phyloP scores from a whole-genome alignment of 257 asterid species.

The Nicotiana sylvestris region DNA sequence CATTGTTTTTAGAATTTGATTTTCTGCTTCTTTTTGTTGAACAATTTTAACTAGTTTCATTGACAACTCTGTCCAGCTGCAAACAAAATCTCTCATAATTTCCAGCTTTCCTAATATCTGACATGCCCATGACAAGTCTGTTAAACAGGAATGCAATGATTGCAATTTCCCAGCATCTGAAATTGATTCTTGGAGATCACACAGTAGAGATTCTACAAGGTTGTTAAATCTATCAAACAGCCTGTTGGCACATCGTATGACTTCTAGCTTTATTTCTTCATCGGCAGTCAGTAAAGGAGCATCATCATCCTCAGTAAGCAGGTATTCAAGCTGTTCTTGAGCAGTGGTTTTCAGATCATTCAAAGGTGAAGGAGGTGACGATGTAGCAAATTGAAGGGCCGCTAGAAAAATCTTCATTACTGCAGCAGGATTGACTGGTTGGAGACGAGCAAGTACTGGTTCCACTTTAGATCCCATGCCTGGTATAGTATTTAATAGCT shows the following conservation, averaged over 20 bases:
- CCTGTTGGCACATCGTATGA: conserved; percentile 31
- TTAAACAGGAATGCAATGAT: conserved; percentile 31
- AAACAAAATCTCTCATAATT: conserved; percentile 45
- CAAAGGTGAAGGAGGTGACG: conserved; percentile 49
- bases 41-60: conserved; percentile 36
- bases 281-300: conserved; percentile 62
- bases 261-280: conserved; percentile 51
- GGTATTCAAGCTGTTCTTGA: conserved; percentile 87
- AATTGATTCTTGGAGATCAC: conserved; percentile 34
- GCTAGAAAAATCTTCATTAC: conserved; percentile 49
- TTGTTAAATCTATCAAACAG: conserved; percentile 39
- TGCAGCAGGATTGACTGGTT: conserved; percentile 53
- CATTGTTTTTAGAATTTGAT: conserved; percentile 27
- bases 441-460: conserved; percentile 68
- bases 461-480: conserved; percentile 64
- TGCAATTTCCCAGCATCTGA: conserved; percentile 31
- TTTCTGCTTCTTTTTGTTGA: conserved; percentile 23
- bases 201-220: conserved; percentile 43
- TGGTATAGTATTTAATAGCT: conserved; percentile 66
- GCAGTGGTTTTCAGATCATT: conserved; percentile 65
- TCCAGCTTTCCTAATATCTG: conserved; percentile 65
- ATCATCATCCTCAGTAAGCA: conserved; percentile 89
- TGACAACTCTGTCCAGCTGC: conserved; percentile 61
- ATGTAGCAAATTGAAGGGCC: conserved; percentile 70
- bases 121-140: conserved; percentile 71